These are phyloP conservation scores for Debaryomyces castellii DNA, from an alignment of 805 yeast genomes.

Conservation along the genomic window DNA sequence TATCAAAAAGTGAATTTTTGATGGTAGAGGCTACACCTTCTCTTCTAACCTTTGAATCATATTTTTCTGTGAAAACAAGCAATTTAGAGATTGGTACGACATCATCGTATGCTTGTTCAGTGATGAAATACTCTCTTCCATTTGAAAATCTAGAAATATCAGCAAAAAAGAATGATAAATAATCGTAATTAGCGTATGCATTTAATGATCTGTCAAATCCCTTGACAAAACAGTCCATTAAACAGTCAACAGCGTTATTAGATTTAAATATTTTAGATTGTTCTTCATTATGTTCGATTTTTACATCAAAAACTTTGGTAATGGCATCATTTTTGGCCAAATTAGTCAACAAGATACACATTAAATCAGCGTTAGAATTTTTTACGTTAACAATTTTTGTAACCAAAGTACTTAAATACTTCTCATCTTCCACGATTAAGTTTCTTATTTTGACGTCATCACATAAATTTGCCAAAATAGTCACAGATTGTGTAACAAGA, in stretches of 20 bases:
- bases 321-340: slow-evolving; percentile 76
- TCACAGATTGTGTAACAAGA: slow-evolving; percentile 64
- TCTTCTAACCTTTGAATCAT: slow-evolving; percentile 75
- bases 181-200: slow-evolving; percentile 74
- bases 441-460: slow-evolving; percentile 65
- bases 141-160: slow-evolving; percentile 75
- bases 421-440: slow-evolving; percentile 62
- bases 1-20: slow-evolving; percentile 84
- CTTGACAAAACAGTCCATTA: slow-evolving; percentile 86
- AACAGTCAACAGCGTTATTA: slow-evolving; percentile 63
- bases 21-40: slow-evolving; percentile 92
- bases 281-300: slow-evolving; percentile 32
- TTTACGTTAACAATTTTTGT: slow-evolving; percentile 51
- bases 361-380: slow-evolving; percentile 73
- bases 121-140: slow-evolving; percentile 78
- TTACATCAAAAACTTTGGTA: slow-evolving; percentile 46
- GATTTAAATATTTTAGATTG: slow-evolving; percentile 53
- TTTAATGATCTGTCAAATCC: slow-evolving; percentile 74
- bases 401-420: slow-evolving; percentile 50
- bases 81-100: slow-evolving; percentile 81
- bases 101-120: slow-evolving; percentile 68
- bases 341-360: slow-evolving; percentile 81
- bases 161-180: slow-evolving; percentile 83
- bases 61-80: slow-evolving; percentile 78
- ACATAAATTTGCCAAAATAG: slow-evolving; percentile 81